phyloP scores from a whole-genome alignment of 2,329 filamentous ascomycete species.

The Aspergillus versicolor region DNA sequence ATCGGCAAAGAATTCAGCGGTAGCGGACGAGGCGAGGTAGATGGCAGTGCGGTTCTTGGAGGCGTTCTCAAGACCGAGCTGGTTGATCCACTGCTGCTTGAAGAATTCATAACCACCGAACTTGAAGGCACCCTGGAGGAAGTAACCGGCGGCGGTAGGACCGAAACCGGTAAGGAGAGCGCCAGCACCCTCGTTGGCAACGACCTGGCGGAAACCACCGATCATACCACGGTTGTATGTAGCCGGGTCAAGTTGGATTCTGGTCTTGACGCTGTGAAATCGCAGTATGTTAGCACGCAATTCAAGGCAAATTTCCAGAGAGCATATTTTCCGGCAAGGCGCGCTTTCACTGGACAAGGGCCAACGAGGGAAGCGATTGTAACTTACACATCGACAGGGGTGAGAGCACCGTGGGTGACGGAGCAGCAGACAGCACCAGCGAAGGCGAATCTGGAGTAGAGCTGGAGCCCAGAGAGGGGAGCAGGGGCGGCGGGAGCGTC shows the following conservation, averaged over 20 bases:
- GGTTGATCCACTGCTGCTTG: constrained; percentile 86
- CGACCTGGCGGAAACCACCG: constrained; percentile 82
- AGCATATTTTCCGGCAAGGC: constrained; percentile 6
- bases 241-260: constrained; percentile 86
- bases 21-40: constrained; percentile 68
- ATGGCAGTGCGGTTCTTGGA: constrained; percentile 76
- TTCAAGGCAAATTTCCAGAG: not conserved
- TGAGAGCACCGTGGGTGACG: constrained; percentile 93
- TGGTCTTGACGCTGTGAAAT: constrained; percentile 78
- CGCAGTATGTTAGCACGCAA: constrained; percentile 13
- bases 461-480: constrained; percentile 59
- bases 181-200: constrained; percentile 79
- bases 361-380: constrained; percentile 16
- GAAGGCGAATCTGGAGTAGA: constrained; percentile 96
- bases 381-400: constrained; percentile 98
- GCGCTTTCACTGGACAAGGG: constrained; percentile 10
- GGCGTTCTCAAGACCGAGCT: constrained; percentile 74
- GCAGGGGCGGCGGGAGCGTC: constrained; percentile 16
- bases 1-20: constrained; percentile 64
- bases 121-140: constrained; percentile 91
- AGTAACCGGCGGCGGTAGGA: constrained; percentile 85
- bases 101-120: constrained; percentile 96
- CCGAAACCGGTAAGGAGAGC: constrained; percentile 83
- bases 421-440: constrained; percentile 98
- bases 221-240: constrained; percentile 88